Evolutionary conservation across 768 basidiomycete species (phyloP).

Genomic region (Lactarius indigo): DNA sequence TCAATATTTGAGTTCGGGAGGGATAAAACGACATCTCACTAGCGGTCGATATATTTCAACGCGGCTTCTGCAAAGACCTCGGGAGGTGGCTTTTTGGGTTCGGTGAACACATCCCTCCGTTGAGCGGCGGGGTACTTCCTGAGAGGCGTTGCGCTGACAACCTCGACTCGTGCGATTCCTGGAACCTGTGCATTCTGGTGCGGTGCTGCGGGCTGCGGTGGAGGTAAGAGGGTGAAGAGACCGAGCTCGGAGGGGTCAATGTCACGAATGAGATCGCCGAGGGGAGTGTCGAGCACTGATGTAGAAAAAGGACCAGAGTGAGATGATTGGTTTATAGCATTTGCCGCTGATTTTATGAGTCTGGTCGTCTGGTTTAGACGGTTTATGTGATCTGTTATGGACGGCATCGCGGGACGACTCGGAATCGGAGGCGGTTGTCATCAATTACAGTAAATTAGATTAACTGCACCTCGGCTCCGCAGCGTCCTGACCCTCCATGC

Average conservation of each 20-base stretch:
- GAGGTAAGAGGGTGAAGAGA: constrained; percentile 58
- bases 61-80: constrained; percentile 77
- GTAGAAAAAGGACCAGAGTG: constrained; percentile 49
- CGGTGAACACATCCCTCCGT: constrained; percentile 32
- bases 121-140: constrained; percentile 43
- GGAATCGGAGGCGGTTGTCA: neutral
- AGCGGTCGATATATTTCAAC: constrained; percentile 71
- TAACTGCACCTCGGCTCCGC: neutral
- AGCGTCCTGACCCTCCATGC: constrained; percentile 1
- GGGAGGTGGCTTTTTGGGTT: constrained; percentile 52
- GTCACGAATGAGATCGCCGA: constrained; percentile 79
- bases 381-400: constrained; percentile 66
- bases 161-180: constrained; percentile 60
- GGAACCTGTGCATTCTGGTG: constrained; percentile 34
- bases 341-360: constrained; percentile 47
- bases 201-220: constrained; percentile 26
- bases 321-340: constrained; percentile 28
- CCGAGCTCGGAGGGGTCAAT: constrained; percentile 75
- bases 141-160: constrained; percentile 69
- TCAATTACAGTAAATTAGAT: constrained; percentile 1
- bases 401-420: constrained; percentile 39
- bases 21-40: constrained; percentile 44
- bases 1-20: constrained; percentile 1
- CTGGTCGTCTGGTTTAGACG: constrained; percentile 52
- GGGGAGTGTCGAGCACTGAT: constrained; percentile 58